Evolutionary conservation across 257 asterid species (phyloP), one percentile per base, ranked within the genome.

Genomic region (Solanum neorickii): DNA sequence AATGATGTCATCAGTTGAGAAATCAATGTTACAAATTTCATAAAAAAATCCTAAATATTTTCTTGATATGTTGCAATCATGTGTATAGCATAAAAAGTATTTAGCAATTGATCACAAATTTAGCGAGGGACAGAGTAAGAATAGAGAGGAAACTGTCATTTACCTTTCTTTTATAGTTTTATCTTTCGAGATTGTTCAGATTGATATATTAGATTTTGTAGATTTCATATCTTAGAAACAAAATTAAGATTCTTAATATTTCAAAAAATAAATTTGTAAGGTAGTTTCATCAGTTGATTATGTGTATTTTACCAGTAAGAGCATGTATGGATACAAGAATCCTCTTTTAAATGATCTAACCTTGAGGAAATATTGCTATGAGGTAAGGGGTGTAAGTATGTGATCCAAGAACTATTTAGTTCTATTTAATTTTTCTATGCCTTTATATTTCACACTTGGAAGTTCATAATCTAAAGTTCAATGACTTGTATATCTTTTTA

Each of bases 1-100:
- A 93, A 86, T 93, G 20, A 93, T 89, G 70, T 90, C 95, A 7
- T 90, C 95, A 25, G 92, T 83, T 13, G 82, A 76, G 12, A 83
- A 86, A 88, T 86, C 92, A 88, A 87, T 87, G 37, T 85, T 89
- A 0, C 0, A 6, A 52, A 52, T 52, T 18, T 16, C n/a, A 52
- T 6, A 1, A n/a, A 4, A 52, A 18, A 52, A 6, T 52, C n/a
- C 62, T 16, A 10, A 52, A 6, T 52, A 52, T 41, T 41, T 76
- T 29, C 23, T 35, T 86, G 68, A 46, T 68, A 84, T 49, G 88
- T 11, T 29, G 62, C 29, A 9, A 16, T 33, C 42, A 87, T 7
- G 88, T 90, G 88, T 39, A 89, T 84, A 73, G 93, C 35, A 4
- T 52, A 52, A 52, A 3, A 52, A 52, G 10, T 18, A 6, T 5